Percentiles rank a stretch among this genome's conserved stretches.
These are phyloP conservation scores for Aspergillus egyptiacus DNA, from an alignment of 495 filamentous ascomycete genomes.

Conservation along the genomic window DNA sequence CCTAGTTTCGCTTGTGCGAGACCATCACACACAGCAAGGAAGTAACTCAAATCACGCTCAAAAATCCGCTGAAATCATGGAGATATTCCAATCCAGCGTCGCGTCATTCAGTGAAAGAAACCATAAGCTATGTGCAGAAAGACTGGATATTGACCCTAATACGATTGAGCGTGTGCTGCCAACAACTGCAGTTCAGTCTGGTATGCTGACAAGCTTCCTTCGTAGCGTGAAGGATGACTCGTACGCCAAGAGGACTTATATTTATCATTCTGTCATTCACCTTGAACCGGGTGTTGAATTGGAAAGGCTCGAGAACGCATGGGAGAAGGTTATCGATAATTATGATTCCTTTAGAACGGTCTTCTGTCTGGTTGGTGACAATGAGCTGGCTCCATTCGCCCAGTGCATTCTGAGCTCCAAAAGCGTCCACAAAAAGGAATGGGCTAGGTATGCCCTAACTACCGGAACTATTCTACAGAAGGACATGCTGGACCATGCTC, in stretches of 20 bases:
- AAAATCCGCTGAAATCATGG: not conserved
- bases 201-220: slow-evolving; percentile 62
- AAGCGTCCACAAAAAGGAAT: slow-evolving; percentile 26
- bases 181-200: slow-evolving; percentile 68
- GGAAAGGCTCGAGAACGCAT: slow-evolving; percentile 41
- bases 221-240: slow-evolving; percentile 23
- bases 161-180: slow-evolving; percentile 61
- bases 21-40: not conserved
- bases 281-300: slow-evolving; percentile 38
- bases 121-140: slow-evolving; percentile 28
- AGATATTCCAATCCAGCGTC: not conserved
- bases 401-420: slow-evolving; percentile 29
- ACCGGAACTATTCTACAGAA: slow-evolving; percentile 22
- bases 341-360: slow-evolving; percentile 56
- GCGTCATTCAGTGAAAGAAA: slow-evolving; percentile 12
- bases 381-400: slow-evolving; percentile 65
- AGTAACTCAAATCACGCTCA: not conserved
- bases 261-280: slow-evolving; percentile 56
- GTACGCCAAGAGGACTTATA: slow-evolving; percentile 49
- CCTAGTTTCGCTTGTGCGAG: slow-evolving; percentile 23
- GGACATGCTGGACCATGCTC: slow-evolving; percentile 18
- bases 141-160: slow-evolving; percentile 34
- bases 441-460: slow-evolving; percentile 28
- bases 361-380: slow-evolving; percentile 58
- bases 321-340: slow-evolving; percentile 35